Base-by-base conservation (phyloP, 1,284 basidiomycete genomes). In the Hortiboletus rubellus region DNA sequence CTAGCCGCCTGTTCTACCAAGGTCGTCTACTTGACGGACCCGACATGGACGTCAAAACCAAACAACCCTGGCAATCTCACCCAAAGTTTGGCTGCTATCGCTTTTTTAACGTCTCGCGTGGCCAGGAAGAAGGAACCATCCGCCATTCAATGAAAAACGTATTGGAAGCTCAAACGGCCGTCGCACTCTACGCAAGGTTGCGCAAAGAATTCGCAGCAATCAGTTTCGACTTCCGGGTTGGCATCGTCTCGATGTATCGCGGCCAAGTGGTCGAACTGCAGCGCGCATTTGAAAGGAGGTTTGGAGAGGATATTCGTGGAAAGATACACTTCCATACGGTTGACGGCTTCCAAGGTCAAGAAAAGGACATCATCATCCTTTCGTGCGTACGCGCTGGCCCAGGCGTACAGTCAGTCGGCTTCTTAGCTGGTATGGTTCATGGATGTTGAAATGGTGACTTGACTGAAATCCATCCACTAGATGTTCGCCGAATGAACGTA, bases 281-380 rank as follows among this genome's bases (percentile, higher is more conserved):
- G 50, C 79, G 82, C 8, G 77, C 81, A 7, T 99, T 99, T 66
- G 76, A 81, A 53, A 73, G 80, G 55, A 80, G 82, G 11, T 98
- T 93, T 69, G 95, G 94, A 0, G 70, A 76, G 27, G 83, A 87
- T 24, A 88, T 97, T 30, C 65, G 87, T 5, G 80, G 82, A 27
- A 84, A 82, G 34, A 86, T 99, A 44, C 92, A 97, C 65, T 98
- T 99, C 78, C 94, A 97, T 71, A 99, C 97, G 0, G 97, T 99
- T 41, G 94, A 98, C 75, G 96, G 95, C 10, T 98, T 98, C 68
- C 96, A 98, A 74, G 96, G 96, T 50, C 96, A 98, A 76, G 96
- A 98, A 72, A 98, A 98, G 72, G 93, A 96, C 64, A 85, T 98
- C 52, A 96, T 98, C 71, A 97, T 98, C 59, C 79, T 98, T 18